A percentile compares a stretch with the other conserved stretches of the same genome.
These are phyloP conservation scores for Microcyclosporella mali DNA, from an alignment of 2,329 filamentous ascomycete species.

Conservation along the genomic window DNA sequence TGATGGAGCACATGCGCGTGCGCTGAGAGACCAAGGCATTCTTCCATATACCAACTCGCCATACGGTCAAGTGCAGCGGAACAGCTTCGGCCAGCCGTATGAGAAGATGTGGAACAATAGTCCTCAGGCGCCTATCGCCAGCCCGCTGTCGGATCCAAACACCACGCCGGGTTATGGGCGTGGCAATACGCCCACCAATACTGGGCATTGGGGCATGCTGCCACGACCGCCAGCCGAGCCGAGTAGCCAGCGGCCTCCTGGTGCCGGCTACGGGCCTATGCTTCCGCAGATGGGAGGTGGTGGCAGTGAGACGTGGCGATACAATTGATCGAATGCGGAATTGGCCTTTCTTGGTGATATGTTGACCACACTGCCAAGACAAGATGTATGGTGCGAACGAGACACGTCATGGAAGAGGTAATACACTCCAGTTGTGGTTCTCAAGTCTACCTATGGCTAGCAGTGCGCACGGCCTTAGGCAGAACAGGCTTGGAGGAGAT, in stretches of 20 bases:
- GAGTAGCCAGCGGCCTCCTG: slow-evolving; percentile 7
- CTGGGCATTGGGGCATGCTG: slow-evolving; percentile 15
- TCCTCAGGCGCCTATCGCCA: slow-evolving; percentile 29
- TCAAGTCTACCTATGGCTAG: background rate
- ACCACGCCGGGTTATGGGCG: slow-evolving; percentile 20
- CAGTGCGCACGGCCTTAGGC: too few species aligned
- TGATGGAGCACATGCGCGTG: slow-evolving; percentile 29
- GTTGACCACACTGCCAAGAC: too few species aligned
- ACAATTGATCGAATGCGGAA: slow-evolving; percentile 13
- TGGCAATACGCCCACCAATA: slow-evolving; percentile 16
- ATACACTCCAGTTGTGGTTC: background rate
- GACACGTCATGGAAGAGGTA: background rate
- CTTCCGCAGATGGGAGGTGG: slow-evolving; percentile 26
- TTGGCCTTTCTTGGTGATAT: too few species aligned
- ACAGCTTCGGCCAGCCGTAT: slow-evolving; percentile 23
- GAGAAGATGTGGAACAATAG: slow-evolving; percentile 25
- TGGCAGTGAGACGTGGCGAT: slow-evolving; percentile 24
- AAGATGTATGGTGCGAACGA: too few species aligned
- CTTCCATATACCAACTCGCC: slow-evolving; percentile 13
- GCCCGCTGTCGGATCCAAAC: slow-evolving; percentile 28
- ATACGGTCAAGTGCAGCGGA: slow-evolving; percentile 14
- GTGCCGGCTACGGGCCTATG: slow-evolving; percentile 22
- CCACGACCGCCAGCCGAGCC: slow-evolving; percentile 12
- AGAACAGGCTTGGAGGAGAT: too few species aligned
- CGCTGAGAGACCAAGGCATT: slow-evolving; percentile 30